Percentiles rank a stretch among this genome's conserved stretches.
Conservation (phyloP, 2,329 filamentous ascomycete species). For the Penicillium corylophilum region DNA sequence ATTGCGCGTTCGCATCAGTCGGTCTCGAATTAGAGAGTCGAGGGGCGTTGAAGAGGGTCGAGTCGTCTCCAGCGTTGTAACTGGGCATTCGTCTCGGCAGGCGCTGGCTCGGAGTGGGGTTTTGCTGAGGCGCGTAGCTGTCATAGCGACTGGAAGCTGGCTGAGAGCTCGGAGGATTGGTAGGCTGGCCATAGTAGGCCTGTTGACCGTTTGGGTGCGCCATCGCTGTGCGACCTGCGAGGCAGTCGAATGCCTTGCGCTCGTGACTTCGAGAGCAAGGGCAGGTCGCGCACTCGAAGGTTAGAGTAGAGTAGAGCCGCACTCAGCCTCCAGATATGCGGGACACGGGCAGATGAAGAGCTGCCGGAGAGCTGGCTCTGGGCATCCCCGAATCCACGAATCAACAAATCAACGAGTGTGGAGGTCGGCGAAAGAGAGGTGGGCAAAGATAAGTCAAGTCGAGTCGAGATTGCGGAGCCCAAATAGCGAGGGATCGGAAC, state of each 20-base stretch:
- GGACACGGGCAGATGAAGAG: constrained; percentile 9
- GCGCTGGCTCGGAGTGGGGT: constrained; percentile 40
- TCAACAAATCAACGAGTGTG: constrained; percentile 1
- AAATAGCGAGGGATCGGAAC: neutral
- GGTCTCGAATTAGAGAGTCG: constrained; percentile 30
- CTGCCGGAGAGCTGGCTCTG: constrained; percentile 7
- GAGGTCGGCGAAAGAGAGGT: neutral
- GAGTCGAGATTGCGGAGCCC: neutral
- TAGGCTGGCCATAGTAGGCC: constrained; percentile 45
- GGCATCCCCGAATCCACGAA: constrained; percentile 14
- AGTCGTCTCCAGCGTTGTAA: constrained; percentile 75
- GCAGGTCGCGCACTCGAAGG: neutral
- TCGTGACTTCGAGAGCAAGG: neutral
- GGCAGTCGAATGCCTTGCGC: neutral
- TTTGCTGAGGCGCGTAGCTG: constrained; percentile 42
- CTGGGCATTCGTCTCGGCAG: constrained; percentile 60
- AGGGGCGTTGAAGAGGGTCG: constrained; percentile 48
- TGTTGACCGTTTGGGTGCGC: constrained; percentile 55
- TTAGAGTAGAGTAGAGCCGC: neutral
- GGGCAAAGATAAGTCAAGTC: neutral
- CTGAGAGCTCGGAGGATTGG: constrained; percentile 33
- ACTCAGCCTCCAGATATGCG: constrained; percentile 7
- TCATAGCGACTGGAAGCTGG: constrained; percentile 39
- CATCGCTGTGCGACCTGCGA: constrained; percentile 38
- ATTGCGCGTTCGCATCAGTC: constrained; percentile 36